Conservation (phyloP, 306 rosid species). For the Cercis canadensis region DNA sequence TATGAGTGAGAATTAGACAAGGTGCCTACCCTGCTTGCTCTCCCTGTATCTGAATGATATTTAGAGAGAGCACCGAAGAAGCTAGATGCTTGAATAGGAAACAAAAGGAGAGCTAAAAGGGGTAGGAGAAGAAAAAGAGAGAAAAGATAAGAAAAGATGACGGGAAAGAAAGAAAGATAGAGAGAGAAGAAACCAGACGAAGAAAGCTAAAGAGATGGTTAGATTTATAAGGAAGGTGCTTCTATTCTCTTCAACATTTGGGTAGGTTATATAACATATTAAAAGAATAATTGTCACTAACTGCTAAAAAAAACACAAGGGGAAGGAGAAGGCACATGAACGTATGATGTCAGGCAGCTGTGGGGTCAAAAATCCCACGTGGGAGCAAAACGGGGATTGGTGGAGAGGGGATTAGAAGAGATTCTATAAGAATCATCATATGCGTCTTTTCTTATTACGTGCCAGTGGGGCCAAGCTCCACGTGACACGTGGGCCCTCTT, state of each 20-base stretch:
- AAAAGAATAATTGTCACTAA: neutral
- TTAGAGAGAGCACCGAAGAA: neutral
- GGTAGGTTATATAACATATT: neutral
- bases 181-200: neutral
- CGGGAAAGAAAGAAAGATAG: neutral
- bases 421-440: slow-evolving; percentile 41
- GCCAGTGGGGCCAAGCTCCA: slow-evolving; percentile 51
- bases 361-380: slow-evolving; percentile 78
- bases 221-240: neutral
- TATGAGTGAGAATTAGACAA: too few species aligned
- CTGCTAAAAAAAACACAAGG: neutral
- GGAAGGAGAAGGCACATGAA: neutral
- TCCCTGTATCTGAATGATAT: slow-evolving; percentile 1
- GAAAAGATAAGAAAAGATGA: neutral
- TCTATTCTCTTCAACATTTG: neutral
- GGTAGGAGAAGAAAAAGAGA: neutral
- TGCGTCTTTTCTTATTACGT: slow-evolving; percentile 35
- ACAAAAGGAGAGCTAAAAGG: neutral
- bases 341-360: slow-evolving; percentile 8
- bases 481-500: slow-evolving; percentile 65
- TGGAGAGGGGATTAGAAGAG: slow-evolving; percentile 78
- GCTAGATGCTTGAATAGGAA: neutral
- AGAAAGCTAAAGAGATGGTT: slow-evolving; percentile 27
- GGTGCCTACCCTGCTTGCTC: neutral
- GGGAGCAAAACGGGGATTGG: slow-evolving; percentile 78